These are phyloP conservation scores for Sphagnum fallax DNA, from an alignment of 228 moss, liverwort and hornwort species.

Conservation along the genomic window DNA sequence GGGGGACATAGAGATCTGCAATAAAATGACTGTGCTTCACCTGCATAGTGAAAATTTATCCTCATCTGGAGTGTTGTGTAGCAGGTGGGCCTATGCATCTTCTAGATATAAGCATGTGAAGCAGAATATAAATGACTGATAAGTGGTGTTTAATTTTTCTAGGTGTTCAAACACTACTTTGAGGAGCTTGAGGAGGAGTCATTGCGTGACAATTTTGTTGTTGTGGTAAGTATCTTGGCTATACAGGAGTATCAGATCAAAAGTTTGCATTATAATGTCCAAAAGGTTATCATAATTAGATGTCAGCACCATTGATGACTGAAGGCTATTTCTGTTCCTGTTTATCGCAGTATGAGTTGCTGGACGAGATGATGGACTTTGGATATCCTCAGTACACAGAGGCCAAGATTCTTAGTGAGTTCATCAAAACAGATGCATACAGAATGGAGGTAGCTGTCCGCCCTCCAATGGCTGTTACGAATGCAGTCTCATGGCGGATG, in stretches of 20 bases:
- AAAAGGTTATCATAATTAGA: no score
- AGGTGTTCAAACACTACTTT: constrained; percentile 99
- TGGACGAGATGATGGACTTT: constrained; percentile 99
- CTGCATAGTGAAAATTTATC: no score
- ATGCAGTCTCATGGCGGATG: constrained; percentile 99
- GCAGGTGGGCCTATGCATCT: no score
- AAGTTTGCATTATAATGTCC: no score
- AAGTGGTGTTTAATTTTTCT: constrained; percentile 1
- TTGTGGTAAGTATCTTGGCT: constrained; percentile 66
- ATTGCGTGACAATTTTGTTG: constrained; percentile 97
- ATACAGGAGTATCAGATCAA: no score
- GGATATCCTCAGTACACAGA: constrained; percentile 98
- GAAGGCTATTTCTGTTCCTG: no score
- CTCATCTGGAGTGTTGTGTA: no score
- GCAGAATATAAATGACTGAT: no score
- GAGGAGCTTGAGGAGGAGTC: constrained; percentile 99
- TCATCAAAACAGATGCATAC: constrained; percentile 98
- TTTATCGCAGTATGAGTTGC: constrained; percentile 85
- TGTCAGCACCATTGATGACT: no score
- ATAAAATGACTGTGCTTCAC: no score
- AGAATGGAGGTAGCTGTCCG: constrained; percentile 93
- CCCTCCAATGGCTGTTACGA: constrained; percentile 98
- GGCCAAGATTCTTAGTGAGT: constrained; percentile 93
- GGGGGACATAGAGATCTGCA: no score
- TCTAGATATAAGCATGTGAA: no score